phyloP scores from a whole-genome alignment of 805 yeast species.

The Dipodascopsis uninucleata region DNA sequence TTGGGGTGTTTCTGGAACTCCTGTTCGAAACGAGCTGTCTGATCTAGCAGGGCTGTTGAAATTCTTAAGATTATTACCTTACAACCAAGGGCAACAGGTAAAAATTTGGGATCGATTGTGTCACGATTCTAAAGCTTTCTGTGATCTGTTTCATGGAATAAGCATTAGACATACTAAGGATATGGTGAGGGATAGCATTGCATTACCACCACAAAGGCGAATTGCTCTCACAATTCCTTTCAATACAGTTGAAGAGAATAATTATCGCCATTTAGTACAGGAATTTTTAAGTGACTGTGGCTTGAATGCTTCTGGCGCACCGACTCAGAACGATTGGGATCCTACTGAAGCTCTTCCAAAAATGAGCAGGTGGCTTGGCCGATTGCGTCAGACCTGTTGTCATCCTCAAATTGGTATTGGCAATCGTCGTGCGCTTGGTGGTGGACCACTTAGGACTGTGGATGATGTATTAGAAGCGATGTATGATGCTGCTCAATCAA shows the following conservation, averaged over 20 bases:
- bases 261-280: conserved; percentile 62
- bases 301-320: conserved; percentile 32
- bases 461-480: conserved; percentile 66
- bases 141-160: conserved; percentile 49
- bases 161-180: conserved; percentile 80
- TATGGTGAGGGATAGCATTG: conserved; percentile 72
- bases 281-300: conserved; percentile 56
- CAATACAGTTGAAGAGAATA: conserved; percentile 78
- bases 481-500: conserved; percentile 53
- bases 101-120: conserved; percentile 43
- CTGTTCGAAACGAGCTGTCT: conserved; percentile 60
- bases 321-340: conserved; percentile 20
- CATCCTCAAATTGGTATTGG: conserved; percentile 51
- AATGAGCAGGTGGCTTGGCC: conserved; percentile 61
- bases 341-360: conserved; percentile 23
- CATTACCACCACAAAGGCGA: conserved; percentile 74
- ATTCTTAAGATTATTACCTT: conserved; percentile 67
- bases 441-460: conserved; percentile 46
- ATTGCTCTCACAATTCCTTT: conserved; percentile 69
- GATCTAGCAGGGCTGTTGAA: conserved; percentile 71
- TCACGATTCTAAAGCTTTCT: conserved; percentile 43
- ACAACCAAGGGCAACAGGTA: conserved; percentile 40
- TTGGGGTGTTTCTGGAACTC: conserved; percentile 98
- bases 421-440: conserved; percentile 33
- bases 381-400: conserved; percentile 75